Evolutionary conservation across 2,329 filamentous ascomycete genomes (phyloP).

Genomic region (Alternaria dauci): DNA sequence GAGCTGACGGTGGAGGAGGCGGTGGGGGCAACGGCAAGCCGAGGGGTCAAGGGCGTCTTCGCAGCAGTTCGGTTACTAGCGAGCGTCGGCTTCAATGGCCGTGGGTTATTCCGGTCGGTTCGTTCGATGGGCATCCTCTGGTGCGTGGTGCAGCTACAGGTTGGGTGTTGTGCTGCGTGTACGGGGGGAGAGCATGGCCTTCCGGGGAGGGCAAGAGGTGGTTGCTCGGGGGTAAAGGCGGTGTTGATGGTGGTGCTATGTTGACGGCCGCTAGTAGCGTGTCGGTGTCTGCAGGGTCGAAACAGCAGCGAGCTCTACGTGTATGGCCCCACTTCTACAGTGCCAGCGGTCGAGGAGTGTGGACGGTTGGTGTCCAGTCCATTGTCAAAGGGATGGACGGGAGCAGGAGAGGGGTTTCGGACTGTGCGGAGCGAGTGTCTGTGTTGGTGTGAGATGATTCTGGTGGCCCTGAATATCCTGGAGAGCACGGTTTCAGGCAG

Average conservation of each 20-base stretch:
- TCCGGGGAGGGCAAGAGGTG: slow-evolving; percentile 32
- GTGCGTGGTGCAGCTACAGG: slow-evolving; percentile 21
- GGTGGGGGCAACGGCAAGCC: slow-evolving; percentile 58
- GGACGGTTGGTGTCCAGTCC: slow-evolving; percentile 20
- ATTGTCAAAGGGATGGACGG: slow-evolving; percentile 28
- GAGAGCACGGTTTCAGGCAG: slow-evolving; percentile 9
- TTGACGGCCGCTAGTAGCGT: slow-evolving; percentile 28
- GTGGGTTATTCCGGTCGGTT: slow-evolving; percentile 59
- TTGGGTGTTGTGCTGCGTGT: slow-evolving; percentile 24
- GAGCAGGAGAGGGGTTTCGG: slow-evolving; percentile 20
- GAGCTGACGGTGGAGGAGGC: slow-evolving; percentile 38
- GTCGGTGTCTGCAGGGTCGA: slow-evolving; percentile 21
- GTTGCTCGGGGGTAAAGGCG: slow-evolving; percentile 35
- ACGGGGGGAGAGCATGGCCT: slow-evolving; percentile 42
- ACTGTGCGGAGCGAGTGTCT: slow-evolving; percentile 12
- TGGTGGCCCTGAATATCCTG: slow-evolving; percentile 27
- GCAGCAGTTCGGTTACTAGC: slow-evolving; percentile 64
- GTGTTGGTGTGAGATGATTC: slow-evolving; percentile 31
- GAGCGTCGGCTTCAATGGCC: slow-evolving; percentile 74
- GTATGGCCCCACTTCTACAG: slow-evolving; percentile 23
- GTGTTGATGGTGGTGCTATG: slow-evolving; percentile 31
- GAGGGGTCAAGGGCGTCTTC: slow-evolving; percentile 67
- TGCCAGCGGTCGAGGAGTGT: slow-evolving; percentile 17
- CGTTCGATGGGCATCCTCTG: slow-evolving; percentile 52
- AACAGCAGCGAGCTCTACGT: slow-evolving; percentile 25